Percentiles rank a stretch among this genome's conserved stretches.
phyloP scores from a whole-genome alignment of 805 yeast genomes.

The Hanseniaspora occidentalis region DNA sequence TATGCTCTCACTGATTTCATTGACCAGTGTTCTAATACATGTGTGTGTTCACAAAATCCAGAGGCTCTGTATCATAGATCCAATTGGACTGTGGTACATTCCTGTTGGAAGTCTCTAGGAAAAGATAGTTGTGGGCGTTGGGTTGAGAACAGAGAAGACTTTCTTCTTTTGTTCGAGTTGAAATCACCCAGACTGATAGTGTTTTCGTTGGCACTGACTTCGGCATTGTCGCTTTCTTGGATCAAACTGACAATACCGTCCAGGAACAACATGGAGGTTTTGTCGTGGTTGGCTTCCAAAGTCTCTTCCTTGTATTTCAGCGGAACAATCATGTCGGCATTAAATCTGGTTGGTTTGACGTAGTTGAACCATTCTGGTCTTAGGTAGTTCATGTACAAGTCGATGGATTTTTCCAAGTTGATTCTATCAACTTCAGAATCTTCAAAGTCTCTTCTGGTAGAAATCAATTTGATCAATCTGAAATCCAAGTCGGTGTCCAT shows the following conservation, averaged over 20 bases:
- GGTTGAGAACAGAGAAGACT: slow-evolving; percentile 4
- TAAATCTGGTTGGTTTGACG: slow-evolving; percentile 20
- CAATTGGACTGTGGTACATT: too few relatives aligned
- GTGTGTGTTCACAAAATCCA: too few relatives aligned
- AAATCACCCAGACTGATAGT: not conserved
- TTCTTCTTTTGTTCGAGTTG: slow-evolving; percentile 2
- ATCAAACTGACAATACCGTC: slow-evolving; percentile 23
- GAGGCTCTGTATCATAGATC: too few relatives aligned
- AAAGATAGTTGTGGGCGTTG: not conserved
- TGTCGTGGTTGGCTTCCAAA: slow-evolving; percentile 12
- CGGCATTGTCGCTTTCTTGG: slow-evolving; percentile 9
- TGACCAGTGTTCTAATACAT: too few relatives aligned
- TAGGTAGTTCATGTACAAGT: slow-evolving; percentile 16
- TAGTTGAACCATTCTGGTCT: slow-evolving; percentile 21
- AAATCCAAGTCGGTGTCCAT: slow-evolving; percentile 80
- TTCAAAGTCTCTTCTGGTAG: slow-evolving; percentile 4
- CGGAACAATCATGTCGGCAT: slow-evolving; percentile 23
- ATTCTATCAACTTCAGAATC: not conserved
- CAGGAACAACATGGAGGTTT: slow-evolving; percentile 19
- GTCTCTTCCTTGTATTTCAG: not conserved
- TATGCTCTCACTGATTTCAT: too few relatives aligned
- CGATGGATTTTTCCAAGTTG: slow-evolving; percentile 4
- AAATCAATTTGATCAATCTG: slow-evolving; percentile 68
- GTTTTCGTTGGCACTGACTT: slow-evolving; percentile 1
- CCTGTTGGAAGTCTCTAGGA: not conserved